Conservation (phyloP, 2,329 filamentous ascomycete species). For the Verticillium longisporum region DNA sequence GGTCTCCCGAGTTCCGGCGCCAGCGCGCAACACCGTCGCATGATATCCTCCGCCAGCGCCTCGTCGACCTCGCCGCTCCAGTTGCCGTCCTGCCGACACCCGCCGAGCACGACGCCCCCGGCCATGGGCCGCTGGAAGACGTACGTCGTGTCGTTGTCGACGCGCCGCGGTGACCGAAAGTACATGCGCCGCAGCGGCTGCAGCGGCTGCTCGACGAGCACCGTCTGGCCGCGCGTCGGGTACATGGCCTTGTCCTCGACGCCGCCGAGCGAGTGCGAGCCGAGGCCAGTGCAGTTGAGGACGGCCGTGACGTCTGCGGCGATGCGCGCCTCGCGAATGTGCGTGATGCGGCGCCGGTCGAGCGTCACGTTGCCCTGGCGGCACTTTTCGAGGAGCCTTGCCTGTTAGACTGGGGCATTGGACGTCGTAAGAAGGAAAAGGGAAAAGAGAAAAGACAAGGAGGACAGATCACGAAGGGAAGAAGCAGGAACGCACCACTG, state of each 20-base stretch:
- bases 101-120: constrained; percentile 25
- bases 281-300: constrained; percentile 80
- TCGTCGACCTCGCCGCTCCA: constrained; percentile 22
- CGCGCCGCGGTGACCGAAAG: constrained; percentile 15
- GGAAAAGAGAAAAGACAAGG: constrained; percentile 61
- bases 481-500: constrained; percentile 36
- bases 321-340: constrained; percentile 61
- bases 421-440: constrained; percentile 48
- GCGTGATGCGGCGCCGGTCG: constrained; percentile 55
- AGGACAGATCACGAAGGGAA: background rate
- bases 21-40: constrained; percentile 23
- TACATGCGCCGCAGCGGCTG: constrained; percentile 17
- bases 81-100: constrained; percentile 22
- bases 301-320: constrained; percentile 53
- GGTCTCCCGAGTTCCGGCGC: constrained; percentile 21
- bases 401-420: background rate
- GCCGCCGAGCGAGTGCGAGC: constrained; percentile 69
- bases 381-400: constrained; percentile 65
- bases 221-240: constrained; percentile 68
- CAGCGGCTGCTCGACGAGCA: constrained; percentile 29
- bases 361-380: constrained; percentile 64
- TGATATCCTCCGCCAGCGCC: constrained; percentile 24
- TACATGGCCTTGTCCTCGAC: constrained; percentile 68
- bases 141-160: constrained; percentile 33
- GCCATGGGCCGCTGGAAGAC: constrained; percentile 32